Base-by-base conservation (phyloP, 2,329 filamentous ascomycete genomes). In the Samsoniella hepiali region DNA sequence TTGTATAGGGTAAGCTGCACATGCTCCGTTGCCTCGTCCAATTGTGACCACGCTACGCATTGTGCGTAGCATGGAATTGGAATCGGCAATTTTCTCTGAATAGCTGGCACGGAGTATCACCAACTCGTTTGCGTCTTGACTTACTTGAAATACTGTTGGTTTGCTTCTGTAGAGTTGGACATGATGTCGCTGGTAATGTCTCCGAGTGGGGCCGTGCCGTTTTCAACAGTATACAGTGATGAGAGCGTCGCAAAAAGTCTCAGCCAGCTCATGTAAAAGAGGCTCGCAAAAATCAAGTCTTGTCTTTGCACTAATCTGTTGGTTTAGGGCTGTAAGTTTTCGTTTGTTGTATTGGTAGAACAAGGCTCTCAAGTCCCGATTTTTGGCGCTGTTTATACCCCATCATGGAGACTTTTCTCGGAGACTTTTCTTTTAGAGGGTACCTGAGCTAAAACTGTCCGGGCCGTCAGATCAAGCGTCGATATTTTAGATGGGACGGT, bases 121-220 rank as follows among this genome's bases (percentile, higher is more conserved):
- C 22, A 22, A 22, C 22, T 22, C 22, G 22, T 22, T 22, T 22
- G 22, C 22, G 22, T 22, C 22, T 13, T 54, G 53, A 71, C 77
- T 70, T 69, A 80, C 79, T 79, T 75, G 72, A 80, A 81, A 64
- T 75, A 76, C 40, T 72, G 71, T 71, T 77, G 72, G 68, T 81
- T 80, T 36, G 70, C 67, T 42, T 70, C 69, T 17, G 72, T 64
- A 22, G 72, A 63, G 63, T 73, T 72, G 42, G 74, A 64, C 75
- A 77, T 78, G 62, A 56, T 69, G 68, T 15, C 4, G 27, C 3
- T 8, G 15, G 50, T 58, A 4, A 22, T 34, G 31, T 50, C 1
- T 10, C n/a, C 22, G 15, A 51, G 31, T 42, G 44, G 27, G 15
- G 29, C 34, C 34, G 54, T 44, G 29, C 40, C 11, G 60, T 55